A percentile compares a stretch with the other conserved stretches of the same genome.
These are phyloP conservation scores for Hysterangium stoloniferum DNA, from an alignment of 768 basidiomycete species.

Conservation along the genomic window DNA sequence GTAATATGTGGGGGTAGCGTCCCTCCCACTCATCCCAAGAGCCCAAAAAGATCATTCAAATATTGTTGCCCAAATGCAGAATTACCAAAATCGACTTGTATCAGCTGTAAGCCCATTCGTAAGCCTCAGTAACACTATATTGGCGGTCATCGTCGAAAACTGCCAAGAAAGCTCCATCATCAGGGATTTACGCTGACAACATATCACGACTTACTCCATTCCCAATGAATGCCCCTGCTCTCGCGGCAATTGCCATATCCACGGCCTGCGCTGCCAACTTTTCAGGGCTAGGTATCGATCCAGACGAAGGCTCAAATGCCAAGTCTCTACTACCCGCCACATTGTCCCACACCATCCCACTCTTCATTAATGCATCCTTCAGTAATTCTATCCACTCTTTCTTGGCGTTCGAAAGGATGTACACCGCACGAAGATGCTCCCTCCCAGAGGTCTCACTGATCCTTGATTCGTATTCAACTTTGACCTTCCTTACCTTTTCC, in stretches of 20 bases:
- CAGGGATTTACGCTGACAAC: too few species aligned
- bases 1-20: too few species aligned
- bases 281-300: slow-evolving; percentile 26
- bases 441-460: slow-evolving; percentile 19
- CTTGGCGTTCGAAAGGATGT: slow-evolving; percentile 60
- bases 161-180: too few species aligned
- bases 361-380: slow-evolving; percentile 29
- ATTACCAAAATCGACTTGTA: slow-evolving; percentile 30
- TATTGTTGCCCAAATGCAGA: too few species aligned
- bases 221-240: slow-evolving; percentile 59
- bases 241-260: slow-evolving; percentile 62
- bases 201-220: slow-evolving; percentile 47
- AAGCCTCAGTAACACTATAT: slow-evolving; percentile 38
- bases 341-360: slow-evolving; percentile 34
- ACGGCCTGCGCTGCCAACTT: slow-evolving; percentile 49
- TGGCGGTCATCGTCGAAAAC: slow-evolving; percentile 44
- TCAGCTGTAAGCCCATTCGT: slow-evolving; percentile 27
- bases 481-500: slow-evolving; percentile 30
- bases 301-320: too few species aligned
- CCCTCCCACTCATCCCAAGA: too few species aligned
- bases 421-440: slow-evolving; percentile 37
- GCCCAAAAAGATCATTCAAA: too few species aligned
- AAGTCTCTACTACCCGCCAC: slow-evolving; percentile 51
- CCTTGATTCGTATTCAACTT: slow-evolving; percentile 23
- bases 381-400: slow-evolving; percentile 41